Evolutionary conservation across 768 basidiomycete species (phyloP).

Genomic region (Hemileccinum impolitum): DNA sequence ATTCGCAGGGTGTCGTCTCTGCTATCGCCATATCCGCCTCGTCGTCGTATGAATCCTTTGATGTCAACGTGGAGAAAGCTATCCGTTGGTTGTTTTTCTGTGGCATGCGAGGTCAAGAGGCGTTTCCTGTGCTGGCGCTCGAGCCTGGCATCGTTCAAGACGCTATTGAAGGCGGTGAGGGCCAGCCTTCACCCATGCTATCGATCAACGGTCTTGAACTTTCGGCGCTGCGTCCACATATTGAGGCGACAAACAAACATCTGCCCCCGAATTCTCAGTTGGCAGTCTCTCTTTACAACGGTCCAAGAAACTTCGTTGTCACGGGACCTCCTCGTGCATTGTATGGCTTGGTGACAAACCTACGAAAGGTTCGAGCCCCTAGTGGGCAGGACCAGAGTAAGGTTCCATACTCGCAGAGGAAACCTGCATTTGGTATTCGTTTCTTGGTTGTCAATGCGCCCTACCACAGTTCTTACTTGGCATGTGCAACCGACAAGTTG

Average conservation of each 20-base stretch:
- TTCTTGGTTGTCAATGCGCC: slow-evolving; percentile 96
- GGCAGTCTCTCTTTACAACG: slow-evolving; percentile 88
- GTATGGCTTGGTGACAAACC: slow-evolving; percentile 89
- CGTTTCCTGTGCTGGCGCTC: slow-evolving; percentile 88
- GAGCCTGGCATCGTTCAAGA: slow-evolving; percentile 88
- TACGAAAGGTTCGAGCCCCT: slow-evolving; percentile 88
- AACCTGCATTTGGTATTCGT: slow-evolving; percentile 86
- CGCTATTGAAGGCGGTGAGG: slow-evolving; percentile 89
- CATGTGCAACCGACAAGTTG: slow-evolving; percentile 70
- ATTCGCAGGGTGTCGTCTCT: slow-evolving; percentile 95
- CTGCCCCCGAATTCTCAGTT: slow-evolving; percentile 77
- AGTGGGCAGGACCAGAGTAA: slow-evolving; percentile 91
- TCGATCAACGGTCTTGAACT: slow-evolving; percentile 79
- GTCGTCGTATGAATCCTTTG: slow-evolving; percentile 68
- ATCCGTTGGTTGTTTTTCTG: slow-evolving; percentile 91
- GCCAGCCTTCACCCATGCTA: slow-evolving; percentile 90
- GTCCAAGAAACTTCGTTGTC: slow-evolving; percentile 85
- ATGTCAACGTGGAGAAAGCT: slow-evolving; percentile 75
- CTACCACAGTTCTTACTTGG: slow-evolving; percentile 89
- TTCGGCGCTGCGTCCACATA: slow-evolving; percentile 75
- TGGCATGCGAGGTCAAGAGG: slow-evolving; percentile 89
- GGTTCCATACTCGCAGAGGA: slow-evolving; percentile 89
- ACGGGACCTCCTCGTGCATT: slow-evolving; percentile 89
- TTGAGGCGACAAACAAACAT: slow-evolving; percentile 84
- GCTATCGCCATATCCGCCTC: slow-evolving; percentile 89